A percentile compares a stretch with the other conserved stretches of the same genome.
Evolutionary conservation across 2,329 filamentous ascomycete species (phyloP).

Genomic region (Rhynchosporium agropyri): DNA sequence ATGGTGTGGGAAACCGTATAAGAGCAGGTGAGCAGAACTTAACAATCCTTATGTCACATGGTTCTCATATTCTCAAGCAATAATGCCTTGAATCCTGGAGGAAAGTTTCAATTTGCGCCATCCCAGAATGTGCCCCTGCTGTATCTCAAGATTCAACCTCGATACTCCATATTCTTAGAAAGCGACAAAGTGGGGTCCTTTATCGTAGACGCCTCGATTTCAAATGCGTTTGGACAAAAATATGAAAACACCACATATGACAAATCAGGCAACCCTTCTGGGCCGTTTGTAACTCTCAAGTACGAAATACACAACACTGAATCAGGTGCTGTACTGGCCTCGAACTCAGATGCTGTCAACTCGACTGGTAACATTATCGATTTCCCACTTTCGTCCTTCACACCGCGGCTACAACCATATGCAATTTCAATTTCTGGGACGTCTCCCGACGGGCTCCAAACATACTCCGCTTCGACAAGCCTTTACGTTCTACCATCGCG

Average conservation of each 20-base stretch:
- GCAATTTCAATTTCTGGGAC: conserved; percentile 43
- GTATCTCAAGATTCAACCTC: conserved; percentile 49
- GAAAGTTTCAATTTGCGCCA: conserved; percentile 48
- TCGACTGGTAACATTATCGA: conserved; percentile 43
- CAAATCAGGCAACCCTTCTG: conserved; percentile 22
- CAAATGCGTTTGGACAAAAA: conserved; percentile 44
- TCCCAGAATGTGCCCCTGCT: conserved; percentile 45
- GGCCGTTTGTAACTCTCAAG: conserved; percentile 30
- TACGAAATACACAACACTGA: conserved; percentile 41
- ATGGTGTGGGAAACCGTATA: conserved; percentile 52
- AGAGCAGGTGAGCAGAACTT: conserved; percentile 41
- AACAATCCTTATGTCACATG: not conserved
- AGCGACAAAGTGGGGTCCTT: conserved; percentile 46
- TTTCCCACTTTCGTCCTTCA: conserved; percentile 43
- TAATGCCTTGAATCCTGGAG: conserved; percentile 51
- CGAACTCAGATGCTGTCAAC: conserved; percentile 43
- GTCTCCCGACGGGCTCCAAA: conserved; percentile 40
- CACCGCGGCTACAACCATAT: conserved; percentile 44
- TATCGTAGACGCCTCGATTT: conserved; percentile 48
- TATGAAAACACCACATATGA: conserved; percentile 37
- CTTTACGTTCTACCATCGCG: conserved; percentile 49
- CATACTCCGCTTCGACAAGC: conserved; percentile 44
- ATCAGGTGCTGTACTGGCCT: conserved; percentile 36
- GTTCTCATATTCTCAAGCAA: conserved; percentile 41
- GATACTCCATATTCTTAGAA: conserved; percentile 51